phyloP scores from a whole-genome alignment of 2,329 filamentous ascomycete genomes.

The Dactylellina drechsleri region DNA sequence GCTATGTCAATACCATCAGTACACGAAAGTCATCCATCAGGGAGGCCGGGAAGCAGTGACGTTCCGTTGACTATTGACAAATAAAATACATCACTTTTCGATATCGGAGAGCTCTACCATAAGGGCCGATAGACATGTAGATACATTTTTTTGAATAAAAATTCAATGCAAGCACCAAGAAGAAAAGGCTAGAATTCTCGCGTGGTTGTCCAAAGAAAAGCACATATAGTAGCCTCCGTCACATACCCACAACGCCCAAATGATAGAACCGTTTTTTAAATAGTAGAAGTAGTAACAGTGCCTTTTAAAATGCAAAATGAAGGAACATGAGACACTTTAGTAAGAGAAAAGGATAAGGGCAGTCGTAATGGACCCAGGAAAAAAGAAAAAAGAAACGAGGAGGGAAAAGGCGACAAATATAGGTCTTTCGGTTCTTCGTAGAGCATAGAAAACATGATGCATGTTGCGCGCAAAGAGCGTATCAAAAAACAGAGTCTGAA shows the following conservation, averaged over 20 bases:
- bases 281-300: slow-evolving; percentile 1
- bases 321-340: slow-evolving; percentile 26
- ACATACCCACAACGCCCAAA: slow-evolving; percentile 50
- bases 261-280: slow-evolving; percentile 41
- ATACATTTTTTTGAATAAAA: slow-evolving; percentile 8
- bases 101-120: neutral
- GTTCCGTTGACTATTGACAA: too few relatives aligned
- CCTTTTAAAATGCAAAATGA: slow-evolving; percentile 28
- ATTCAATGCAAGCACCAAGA: slow-evolving; percentile 17
- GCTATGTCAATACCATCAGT: slow-evolving; percentile 66
- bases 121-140: slow-evolving; percentile 9
- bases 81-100: neutral
- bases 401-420: neutral
- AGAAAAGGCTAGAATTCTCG: slow-evolving; percentile 20
- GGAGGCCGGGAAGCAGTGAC: neutral
- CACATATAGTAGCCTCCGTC: slow-evolving; percentile 41
- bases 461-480: slow-evolving; percentile 32
- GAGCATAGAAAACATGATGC: slow-evolving; percentile 21
- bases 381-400: slow-evolving; percentile 23
- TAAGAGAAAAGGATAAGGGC: slow-evolving; percentile 19
- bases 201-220: slow-evolving; percentile 43
- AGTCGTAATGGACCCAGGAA: slow-evolving; percentile 25
- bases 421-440: slow-evolving; percentile 6
- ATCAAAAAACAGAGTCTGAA: slow-evolving; percentile 17
- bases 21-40: neutral